Evolutionary conservation across 2,329 filamentous ascomycete species (phyloP).

Genomic region (Sclerotinia glacialis): DNA sequence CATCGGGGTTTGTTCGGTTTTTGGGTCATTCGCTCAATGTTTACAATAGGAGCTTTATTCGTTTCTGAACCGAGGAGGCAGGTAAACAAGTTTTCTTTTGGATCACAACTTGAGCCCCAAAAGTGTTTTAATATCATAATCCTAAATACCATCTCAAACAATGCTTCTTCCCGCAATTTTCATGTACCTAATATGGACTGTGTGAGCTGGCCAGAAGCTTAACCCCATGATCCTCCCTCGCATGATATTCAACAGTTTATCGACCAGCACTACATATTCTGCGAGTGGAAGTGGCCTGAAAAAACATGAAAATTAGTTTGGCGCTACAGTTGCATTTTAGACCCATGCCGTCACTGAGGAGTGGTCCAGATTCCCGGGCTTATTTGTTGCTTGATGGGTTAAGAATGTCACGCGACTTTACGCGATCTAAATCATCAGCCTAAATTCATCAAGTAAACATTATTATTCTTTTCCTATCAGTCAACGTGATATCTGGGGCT

Average conservation of each 20-base stretch:
- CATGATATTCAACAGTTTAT: neutral
- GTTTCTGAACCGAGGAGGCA: neutral
- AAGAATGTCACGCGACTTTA: neutral
- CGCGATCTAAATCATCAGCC: neutral
- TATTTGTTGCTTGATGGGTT: neutral
- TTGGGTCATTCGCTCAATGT: neutral
- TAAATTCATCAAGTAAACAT: neutral
- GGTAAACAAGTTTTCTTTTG: neutral
- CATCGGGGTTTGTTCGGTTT: neutral
- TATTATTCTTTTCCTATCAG: neutral
- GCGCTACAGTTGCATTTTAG: neutral
- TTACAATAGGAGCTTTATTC: neutral
- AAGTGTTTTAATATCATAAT: conserved; percentile 14
- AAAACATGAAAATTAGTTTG: neutral
- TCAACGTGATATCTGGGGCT: neutral
- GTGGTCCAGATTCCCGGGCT: neutral
- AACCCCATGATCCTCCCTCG: neutral
- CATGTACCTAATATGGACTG: neutral
- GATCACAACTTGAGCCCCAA: neutral
- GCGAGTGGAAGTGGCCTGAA: neutral
- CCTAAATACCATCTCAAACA: neutral
- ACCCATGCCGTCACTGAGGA: no score
- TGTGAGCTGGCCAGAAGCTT: neutral
- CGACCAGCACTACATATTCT: neutral
- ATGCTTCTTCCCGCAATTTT: neutral